Base-by-base conservation (phyloP, 805 yeast species). In the Maudiozyma saulgeensis region DNA sequence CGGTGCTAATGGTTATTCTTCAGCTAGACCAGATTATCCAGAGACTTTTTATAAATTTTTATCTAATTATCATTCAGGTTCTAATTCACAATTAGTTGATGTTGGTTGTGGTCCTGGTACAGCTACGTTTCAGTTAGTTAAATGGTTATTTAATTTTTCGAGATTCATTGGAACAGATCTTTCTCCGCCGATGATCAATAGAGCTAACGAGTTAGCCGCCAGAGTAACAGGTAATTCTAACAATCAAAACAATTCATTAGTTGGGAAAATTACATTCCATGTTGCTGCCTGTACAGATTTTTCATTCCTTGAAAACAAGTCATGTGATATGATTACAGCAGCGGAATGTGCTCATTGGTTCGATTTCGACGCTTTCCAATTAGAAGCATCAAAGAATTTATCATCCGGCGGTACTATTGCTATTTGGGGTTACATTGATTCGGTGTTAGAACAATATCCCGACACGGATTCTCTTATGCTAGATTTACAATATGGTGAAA, bases 261-360 rank as follows among this genome's bases (percentile, higher is more conserved):
- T 6, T 1, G 7, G 8, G 6, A 13, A 35, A 28, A 12, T 38
- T 9, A 43, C 50, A 6, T 61, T 61, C 41, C 45, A 62, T 70
- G 32, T 61, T 70, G 37, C 65, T 70, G 45, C 70, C 6, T 43
- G 55, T 49, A 70, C 51, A 61, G 34, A 51, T 6, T 51, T 55
- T 32, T 39, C 43, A 2, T 50, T 52, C 16, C 23, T 53, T 23
- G 16, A 19, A 6, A 49, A 50, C 2, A 31, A 43, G 11, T 48
- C 50, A 21, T 49, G 78, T 7, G 95, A 84, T 60, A 51, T 87
- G 56, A 70, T 87, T 13, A 76, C 88, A 2, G 85, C 82, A n/a
- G 95, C 90, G 0, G 89, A 89, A 61, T 84, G 89, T 51, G 79
- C 77, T n/a, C 96, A 89, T 66, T 89, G 96, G 96, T 77, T 87